Evolutionary conservation across 805 yeast genomes (phyloP).

Genomic region (Yueomyces sinensis): DNA sequence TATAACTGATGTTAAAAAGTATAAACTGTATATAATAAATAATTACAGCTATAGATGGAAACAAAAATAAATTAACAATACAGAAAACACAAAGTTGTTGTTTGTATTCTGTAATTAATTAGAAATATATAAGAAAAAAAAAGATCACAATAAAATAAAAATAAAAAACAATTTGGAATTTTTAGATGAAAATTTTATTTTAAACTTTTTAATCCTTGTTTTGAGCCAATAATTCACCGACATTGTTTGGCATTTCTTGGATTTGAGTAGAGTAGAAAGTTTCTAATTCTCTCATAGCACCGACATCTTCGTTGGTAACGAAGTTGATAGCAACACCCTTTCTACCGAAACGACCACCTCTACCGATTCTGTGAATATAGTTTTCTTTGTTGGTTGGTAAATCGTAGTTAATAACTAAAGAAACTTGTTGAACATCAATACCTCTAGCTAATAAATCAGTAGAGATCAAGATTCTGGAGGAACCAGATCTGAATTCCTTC

Average conservation of each 20-base stretch:
- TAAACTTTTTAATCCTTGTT: background rate
- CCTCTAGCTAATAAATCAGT: constrained; percentile 98
- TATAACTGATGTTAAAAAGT: too few species aligned
- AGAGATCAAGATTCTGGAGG: constrained; percentile 84
- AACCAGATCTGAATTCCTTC: constrained; percentile 91
- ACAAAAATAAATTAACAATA: too few species aligned
- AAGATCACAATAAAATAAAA: background rate
- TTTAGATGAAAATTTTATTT: background rate
- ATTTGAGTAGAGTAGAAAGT: constrained; percentile 62
- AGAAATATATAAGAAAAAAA: background rate
- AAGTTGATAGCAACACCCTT: constrained; percentile 97
- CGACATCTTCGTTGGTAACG: constrained; percentile 67
- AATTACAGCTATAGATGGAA: too few species aligned
- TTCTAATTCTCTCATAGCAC: constrained; percentile 62
- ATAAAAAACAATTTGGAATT: background rate
- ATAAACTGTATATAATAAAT: too few species aligned
- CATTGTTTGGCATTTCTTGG: constrained; percentile 67
- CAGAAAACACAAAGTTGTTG: too few species aligned
- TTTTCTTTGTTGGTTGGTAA: constrained; percentile 87
- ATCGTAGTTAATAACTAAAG: constrained; percentile 90
- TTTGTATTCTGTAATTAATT: background rate
- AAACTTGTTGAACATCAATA: constrained; percentile 96
- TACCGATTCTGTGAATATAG: constrained; percentile 94
- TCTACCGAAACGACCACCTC: constrained; percentile 97
- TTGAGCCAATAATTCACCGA: constrained; percentile 33